Base-by-base conservation (phyloP, 2,329 filamentous ascomycete species). In the Cadophora sp. region DNA sequence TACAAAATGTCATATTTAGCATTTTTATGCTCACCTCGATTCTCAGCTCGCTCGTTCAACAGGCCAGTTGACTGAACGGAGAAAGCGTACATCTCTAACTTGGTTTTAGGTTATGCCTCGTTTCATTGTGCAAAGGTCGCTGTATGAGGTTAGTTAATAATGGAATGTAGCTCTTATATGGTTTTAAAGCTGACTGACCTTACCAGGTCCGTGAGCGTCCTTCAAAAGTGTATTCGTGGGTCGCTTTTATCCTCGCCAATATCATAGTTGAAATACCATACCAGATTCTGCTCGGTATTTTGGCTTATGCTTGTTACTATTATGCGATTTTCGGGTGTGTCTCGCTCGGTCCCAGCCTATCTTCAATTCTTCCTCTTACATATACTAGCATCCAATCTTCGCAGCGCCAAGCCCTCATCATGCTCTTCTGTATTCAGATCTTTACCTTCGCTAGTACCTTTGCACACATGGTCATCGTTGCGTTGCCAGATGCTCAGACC, bases 201-300 rank as follows among this genome's bases (percentile, higher is more conserved):
- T 93, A 92, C 75, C 91, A 93, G 79, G 76, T 77, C 24, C 75
- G 77, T 19, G 77, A 78, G 60, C 72, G 75, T 1, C 76, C 76
- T 24, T 77, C 74, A 5, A 78, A 77, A 58, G 68, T 73, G 4
- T 78, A 78, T 56, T 69, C 62, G 85, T 78, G 76, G 77, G 72
- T 69, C 24, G 77, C 75, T 1, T 78, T 78, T 66, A 60, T 78
- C 2, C 73, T 77, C 3, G 73, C 76, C 16, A 77, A 77, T 53
- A 92, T 97, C 72, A 80, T 93, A 37, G 92, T 95, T 65, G 94
- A 97, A 79, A 83, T 97, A 4, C 93, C 93, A 0, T 97, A 92
- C 87, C 93, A 97, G 77, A 86, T 89, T 0, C 79, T 97, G 50
- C 90, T 93, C 83, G 88, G 89, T 1, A 84, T 90, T 24, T 81